phyloP scores from a whole-genome alignment of 176 grass and related monocot genomes.

The Puccinellia tenuiflora region DNA sequence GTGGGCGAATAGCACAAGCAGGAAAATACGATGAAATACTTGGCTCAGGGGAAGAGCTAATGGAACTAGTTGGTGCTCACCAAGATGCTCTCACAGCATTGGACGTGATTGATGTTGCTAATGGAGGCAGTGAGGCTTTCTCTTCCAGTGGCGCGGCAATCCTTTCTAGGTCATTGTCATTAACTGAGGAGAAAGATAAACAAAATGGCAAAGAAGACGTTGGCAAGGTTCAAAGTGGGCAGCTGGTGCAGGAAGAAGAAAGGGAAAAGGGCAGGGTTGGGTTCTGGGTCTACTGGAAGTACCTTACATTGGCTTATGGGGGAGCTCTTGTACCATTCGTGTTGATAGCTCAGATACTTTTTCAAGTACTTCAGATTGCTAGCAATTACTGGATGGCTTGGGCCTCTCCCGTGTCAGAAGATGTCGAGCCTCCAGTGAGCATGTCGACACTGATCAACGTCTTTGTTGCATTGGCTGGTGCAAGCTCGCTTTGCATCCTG shows the following conservation, averaged over 20 bases:
- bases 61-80: conserved; percentile 75
- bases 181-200: conserved; percentile 25
- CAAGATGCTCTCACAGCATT: conserved; percentile 56
- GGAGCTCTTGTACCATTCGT: conserved; percentile 68
- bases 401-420: conserved; percentile 65
- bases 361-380: conserved; percentile 79
- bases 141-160: conserved; percentile 52
- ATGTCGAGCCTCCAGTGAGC: conserved; percentile 50
- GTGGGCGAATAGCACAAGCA: conserved; percentile 62
- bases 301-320: conserved; percentile 70
- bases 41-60: conserved; percentile 63
- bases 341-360: conserved; percentile 69
- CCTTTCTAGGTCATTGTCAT: conserved; percentile 20
- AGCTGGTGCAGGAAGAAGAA: conserved; percentile 91
- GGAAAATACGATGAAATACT: conserved; percentile 70
- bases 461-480: conserved; percentile 51
- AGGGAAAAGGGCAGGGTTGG: conserved; percentile 84
- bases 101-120: conserved; percentile 15
- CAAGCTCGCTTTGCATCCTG: conserved; percentile 56
- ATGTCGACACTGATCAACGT: conserved; percentile 63
- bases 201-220: conserved; percentile 42
- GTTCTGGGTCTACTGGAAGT: conserved; percentile 86
- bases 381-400: conserved; percentile 96
- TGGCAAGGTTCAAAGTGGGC: conserved; percentile 32
- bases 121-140: conserved; percentile 18